Evolutionary conservation across 2,329 filamentous ascomycete species (phyloP).

Genomic region (Seiridium cupressi): DNA sequence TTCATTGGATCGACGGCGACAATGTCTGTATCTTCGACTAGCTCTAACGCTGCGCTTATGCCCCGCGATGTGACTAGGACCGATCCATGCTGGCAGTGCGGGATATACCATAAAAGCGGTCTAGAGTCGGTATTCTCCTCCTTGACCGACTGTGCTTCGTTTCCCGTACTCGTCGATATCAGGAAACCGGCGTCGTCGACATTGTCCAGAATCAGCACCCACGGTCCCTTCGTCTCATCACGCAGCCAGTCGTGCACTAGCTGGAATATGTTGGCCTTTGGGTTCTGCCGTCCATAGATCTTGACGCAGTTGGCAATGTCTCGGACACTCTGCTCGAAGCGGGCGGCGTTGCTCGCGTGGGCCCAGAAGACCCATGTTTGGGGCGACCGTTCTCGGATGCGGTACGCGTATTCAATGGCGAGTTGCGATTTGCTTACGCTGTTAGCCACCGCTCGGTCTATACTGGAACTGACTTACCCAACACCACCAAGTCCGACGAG

Average conservation of each 20-base stretch:
- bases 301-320: slow-evolving; percentile 28
- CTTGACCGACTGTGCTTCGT: too few relatives aligned
- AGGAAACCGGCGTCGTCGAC: slow-evolving; percentile 30
- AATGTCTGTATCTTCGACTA: slow-evolving; percentile 20
- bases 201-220: slow-evolving; percentile 31
- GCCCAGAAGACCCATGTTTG: background rate
- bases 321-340: slow-evolving; percentile 28
- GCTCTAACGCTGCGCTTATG: slow-evolving; percentile 9
- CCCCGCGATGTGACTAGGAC: slow-evolving; percentile 21
- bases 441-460: background rate
- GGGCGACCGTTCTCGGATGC: background rate
- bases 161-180: too few relatives aligned
- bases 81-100: slow-evolving; percentile 17
- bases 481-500: slow-evolving; percentile 15
- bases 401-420: slow-evolving; percentile 10
- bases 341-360: background rate
- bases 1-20: slow-evolving; percentile 26
- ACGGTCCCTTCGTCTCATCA: slow-evolving; percentile 7
- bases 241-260: slow-evolving; percentile 30
- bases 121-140: too few relatives aligned
- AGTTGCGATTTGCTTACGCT: slow-evolving; percentile 13
- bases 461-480: background rate
- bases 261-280: slow-evolving; percentile 19
- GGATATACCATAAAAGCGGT: slow-evolving; percentile 22
- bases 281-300: slow-evolving; percentile 23